Evolutionary conservation across 2,329 filamentous ascomycete genomes (phyloP).

Genomic region (Fusarium xylarioides): DNA sequence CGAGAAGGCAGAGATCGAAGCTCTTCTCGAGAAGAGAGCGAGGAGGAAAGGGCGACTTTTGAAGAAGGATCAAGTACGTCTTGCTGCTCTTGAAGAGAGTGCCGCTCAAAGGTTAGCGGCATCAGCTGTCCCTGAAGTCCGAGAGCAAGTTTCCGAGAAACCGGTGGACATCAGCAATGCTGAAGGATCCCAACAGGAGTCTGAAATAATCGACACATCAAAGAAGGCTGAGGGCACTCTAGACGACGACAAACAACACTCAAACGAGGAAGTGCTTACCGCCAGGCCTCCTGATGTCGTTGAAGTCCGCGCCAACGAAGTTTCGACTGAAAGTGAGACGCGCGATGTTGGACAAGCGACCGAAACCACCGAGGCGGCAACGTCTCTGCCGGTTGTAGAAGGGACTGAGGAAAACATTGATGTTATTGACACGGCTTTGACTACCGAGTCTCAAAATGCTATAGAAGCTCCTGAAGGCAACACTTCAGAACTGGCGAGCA

Average conservation of each 20-base stretch:
- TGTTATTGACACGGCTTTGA: background rate
- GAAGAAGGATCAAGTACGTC: conserved; percentile 35
- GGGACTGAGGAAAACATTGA: background rate
- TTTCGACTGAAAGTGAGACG: background rate
- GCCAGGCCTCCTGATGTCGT: background rate
- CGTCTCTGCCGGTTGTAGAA: background rate
- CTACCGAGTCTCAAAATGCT: conserved; percentile 3
- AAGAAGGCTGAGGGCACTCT: background rate
- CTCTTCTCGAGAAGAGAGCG: conserved; percentile 53
- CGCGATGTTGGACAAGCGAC: background rate
- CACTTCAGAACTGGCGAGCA: conserved; percentile 7
- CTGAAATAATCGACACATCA: background rate
- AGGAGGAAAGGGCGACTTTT: conserved; percentile 34
- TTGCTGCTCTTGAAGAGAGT: conserved; percentile 31
- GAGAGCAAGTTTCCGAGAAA: conserved; percentile 25
- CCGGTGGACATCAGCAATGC: background rate
- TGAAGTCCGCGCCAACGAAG: background rate
- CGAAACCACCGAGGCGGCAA: background rate
- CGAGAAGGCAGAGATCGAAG: conserved; percentile 47
- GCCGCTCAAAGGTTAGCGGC: conserved; percentile 37
- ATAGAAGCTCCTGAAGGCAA: conserved; percentile 27
- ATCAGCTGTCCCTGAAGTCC: conserved; percentile 42
- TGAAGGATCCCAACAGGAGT: background rate
- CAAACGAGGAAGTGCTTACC: background rate
- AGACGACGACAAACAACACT: background rate